Base-by-base conservation (phyloP, 2,329 filamentous ascomycete genomes). In the Fusarium sarcochroum region DNA sequence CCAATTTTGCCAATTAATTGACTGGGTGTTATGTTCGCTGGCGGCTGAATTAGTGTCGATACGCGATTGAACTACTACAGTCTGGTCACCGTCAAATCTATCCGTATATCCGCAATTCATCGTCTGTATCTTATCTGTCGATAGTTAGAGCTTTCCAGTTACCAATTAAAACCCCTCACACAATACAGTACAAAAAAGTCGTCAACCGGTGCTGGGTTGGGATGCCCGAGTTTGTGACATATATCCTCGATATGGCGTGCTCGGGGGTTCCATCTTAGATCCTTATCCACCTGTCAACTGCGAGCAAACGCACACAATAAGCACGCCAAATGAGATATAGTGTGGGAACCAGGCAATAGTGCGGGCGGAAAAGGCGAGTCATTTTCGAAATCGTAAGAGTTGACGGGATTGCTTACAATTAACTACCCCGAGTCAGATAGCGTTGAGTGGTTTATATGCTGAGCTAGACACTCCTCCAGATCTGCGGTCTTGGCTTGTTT, bases 241-340 rank as follows among this genome's bases (percentile, higher is more conserved):
- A 63, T 7, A 50, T 62, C 48, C 45, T 46, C 8, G 23, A 49
- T 51, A 73, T 73, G 70, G 23, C 70, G 70, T 73, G 70, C 65
- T 73, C 38, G n/a, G 13, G 14, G 34, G 52, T 46, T 59, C 58
- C 58, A 63, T 58, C 62, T 49, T 7, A 18, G 44, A 14, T 6
- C 13, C 45, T 18, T 32, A 27, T 58, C 40, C 10, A 25, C 57
- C 70, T 68, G 37, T 68, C 37, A 66, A 54, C 21, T 20, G 21
- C 13, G 9, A 6, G n/a, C 6, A 20, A 63, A 4, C 20, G 53
- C 65, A 68, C 65, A 68, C 46, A 63, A 68, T 68, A 50, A 14
- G 6, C 23, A 35, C n/a, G 5, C 5, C 3, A 52, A 18, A 68
- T 68, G 41, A 63, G 27, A 13, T 41, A 35, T 59, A 5, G 14